Percentiles rank a stretch among this genome's conserved stretches.
Evolutionary conservation across 139 green algal species (phyloP).

Genomic region (Tetraselmis chui): DNA sequence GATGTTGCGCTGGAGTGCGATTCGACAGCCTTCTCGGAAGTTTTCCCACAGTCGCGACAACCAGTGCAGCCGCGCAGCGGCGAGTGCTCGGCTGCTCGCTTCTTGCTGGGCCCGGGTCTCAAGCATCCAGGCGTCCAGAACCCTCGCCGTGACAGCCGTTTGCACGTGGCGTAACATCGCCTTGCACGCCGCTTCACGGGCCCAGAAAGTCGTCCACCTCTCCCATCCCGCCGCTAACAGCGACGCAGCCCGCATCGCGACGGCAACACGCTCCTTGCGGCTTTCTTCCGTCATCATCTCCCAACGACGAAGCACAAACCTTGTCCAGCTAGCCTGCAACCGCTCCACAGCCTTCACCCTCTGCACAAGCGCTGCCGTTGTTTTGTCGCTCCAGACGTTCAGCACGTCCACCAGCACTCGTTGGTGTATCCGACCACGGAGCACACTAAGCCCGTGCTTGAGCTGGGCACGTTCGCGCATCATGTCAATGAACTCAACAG

Average conservation of each 20-base stretch:
- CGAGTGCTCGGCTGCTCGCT: background rate
- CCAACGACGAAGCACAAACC: too few relatives aligned
- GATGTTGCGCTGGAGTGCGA: background rate
- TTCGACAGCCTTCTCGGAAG: background rate
- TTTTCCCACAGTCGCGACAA: background rate
- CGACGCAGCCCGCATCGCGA: background rate
- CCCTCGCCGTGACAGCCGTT: background rate
- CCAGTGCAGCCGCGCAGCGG: background rate
- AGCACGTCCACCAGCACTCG: too few relatives aligned
- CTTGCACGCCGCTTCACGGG: background rate
- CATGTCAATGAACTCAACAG: too few relatives aligned
- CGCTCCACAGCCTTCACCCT: too few relatives aligned
- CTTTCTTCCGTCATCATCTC: too few relatives aligned
- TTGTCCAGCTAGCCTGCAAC: too few relatives aligned
- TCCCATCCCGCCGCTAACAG: background rate
- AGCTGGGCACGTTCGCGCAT: too few relatives aligned
- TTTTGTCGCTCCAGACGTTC: too few relatives aligned
- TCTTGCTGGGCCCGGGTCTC: background rate
- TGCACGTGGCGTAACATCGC: background rate
- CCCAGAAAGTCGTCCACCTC: background rate
- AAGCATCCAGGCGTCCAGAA: background rate
- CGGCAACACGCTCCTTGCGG: background rate
- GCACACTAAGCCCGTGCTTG: too few relatives aligned
- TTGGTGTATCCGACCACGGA: too few relatives aligned
- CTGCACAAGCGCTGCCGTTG: too few relatives aligned